Evolutionary conservation across 192 early-diverging fungal species (phyloP).

Genomic region (Coemansia sp.): DNA sequence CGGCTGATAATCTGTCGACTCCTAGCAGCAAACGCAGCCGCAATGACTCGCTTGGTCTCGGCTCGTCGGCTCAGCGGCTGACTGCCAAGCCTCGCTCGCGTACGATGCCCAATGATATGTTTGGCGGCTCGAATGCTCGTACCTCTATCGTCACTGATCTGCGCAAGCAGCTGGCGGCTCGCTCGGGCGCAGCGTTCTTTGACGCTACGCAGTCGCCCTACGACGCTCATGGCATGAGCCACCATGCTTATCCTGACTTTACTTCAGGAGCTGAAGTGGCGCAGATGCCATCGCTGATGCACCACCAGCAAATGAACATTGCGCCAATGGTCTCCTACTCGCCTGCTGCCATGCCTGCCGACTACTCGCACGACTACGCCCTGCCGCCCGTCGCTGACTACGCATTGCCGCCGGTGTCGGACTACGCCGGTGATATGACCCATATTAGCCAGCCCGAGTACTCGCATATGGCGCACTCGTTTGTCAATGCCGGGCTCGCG

Average conservation of each 20-base stretch:
- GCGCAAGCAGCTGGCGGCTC: constrained; percentile 46
- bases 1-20: neutral
- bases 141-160: constrained; percentile 26
- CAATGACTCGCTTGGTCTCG: constrained; percentile 9
- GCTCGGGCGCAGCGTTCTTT: constrained; percentile 22
- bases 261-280: neutral
- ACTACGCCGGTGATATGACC: constrained; percentile 4
- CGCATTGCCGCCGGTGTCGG: constrained; percentile 16
- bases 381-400: constrained; percentile 23
- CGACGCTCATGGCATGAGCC: constrained; percentile 21
- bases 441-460: constrained; percentile 12
- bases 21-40: constrained; percentile 19
- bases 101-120: constrained; percentile 36
- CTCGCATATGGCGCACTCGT: constrained; percentile 24
- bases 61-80: neutral
- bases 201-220: constrained; percentile 24
- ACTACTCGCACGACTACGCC: constrained; percentile 16
- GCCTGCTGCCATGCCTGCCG: neutral
- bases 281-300: constrained; percentile 26
- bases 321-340: constrained; percentile 13
- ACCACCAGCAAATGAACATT: constrained; percentile 6
- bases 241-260: constrained; percentile 27
- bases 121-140: constrained; percentile 19
- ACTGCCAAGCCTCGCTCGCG: constrained; percentile 39
- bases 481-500: constrained; percentile 20